A percentile compares a stretch with the other conserved stretches of the same genome.
Conservation (phyloP, 2,329 filamentous ascomycete species). For the Trichocomaceae sp. region DNA sequence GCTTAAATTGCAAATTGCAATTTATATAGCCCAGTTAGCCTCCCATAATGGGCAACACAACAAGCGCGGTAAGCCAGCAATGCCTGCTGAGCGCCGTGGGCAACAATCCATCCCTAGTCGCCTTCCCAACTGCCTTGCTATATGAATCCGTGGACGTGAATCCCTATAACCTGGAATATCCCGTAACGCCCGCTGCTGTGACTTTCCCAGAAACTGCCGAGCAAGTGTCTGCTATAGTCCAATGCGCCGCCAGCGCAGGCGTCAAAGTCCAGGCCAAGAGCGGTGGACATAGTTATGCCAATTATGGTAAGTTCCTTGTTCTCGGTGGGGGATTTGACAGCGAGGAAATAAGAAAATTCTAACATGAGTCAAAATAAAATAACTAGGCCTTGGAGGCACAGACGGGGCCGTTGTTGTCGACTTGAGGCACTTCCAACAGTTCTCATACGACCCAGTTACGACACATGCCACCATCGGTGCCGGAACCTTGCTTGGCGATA, state of each 20-base stretch:
- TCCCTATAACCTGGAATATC: slow-evolving; percentile 28
- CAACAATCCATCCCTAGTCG: slow-evolving; percentile 11
- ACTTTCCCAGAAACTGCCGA: slow-evolving; percentile 28
- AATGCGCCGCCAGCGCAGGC: slow-evolving; percentile 37
- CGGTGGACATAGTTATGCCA: slow-evolving; percentile 52
- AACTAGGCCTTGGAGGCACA: slow-evolving; percentile 27
- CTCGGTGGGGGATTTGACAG: neutral
- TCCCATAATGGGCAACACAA: slow-evolving; percentile 9
- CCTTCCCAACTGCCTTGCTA: slow-evolving; percentile 10
- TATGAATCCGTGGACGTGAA: slow-evolving; percentile 16
- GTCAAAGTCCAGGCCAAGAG: slow-evolving; percentile 47
- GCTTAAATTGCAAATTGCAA: too few species aligned
- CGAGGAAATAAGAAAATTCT: neutral
- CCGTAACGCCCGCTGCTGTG: slow-evolving; percentile 27
- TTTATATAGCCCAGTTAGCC: too few species aligned
- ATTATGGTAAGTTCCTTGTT: slow-evolving; percentile 32
- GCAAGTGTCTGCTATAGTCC: slow-evolving; percentile 42
- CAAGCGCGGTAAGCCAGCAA: slow-evolving; percentile 12
- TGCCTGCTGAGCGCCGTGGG: slow-evolving; percentile 14
- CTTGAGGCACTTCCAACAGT: slow-evolving; percentile 17
- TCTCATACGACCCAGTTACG: slow-evolving; percentile 26
- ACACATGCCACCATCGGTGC: slow-evolving; percentile 31
- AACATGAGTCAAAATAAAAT: neutral
- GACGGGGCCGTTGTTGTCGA: slow-evolving; percentile 22
- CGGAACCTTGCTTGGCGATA: slow-evolving; percentile 28